Percentiles rank a stretch among this genome's conserved stretches.
phyloP scores from a whole-genome alignment of 164 flowering plant species.

The Saururus chinensis region DNA sequence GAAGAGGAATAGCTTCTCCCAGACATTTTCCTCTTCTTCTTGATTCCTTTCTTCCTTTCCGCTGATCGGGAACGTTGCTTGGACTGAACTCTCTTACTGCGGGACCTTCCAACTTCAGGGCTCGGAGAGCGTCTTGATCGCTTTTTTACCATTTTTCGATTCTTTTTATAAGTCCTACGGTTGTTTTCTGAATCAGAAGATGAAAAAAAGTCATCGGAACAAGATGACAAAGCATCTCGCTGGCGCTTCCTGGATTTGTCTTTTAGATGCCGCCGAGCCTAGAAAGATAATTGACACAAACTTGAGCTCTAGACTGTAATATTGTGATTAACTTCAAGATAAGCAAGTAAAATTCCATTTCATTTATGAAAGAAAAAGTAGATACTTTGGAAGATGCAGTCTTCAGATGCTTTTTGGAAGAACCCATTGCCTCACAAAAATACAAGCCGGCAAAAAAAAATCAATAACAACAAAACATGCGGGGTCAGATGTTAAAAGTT shows the following conservation, averaged over 20 bases:
- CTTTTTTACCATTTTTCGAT: constrained; percentile 31
- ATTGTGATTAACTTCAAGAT: too few relatives aligned
- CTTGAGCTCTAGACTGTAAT: background rate
- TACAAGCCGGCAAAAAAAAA: constrained; percentile 1
- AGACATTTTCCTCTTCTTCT: constrained; percentile 28
- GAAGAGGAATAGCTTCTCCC: constrained; percentile 45
- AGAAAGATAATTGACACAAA: background rate
- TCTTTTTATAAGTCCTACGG: constrained; percentile 18
- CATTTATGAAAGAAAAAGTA: background rate
- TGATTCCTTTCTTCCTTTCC: constrained; percentile 27
- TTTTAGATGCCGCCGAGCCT: constrained; percentile 11
- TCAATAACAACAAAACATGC: background rate
- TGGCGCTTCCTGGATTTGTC: constrained; percentile 51
- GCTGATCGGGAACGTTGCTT: constrained; percentile 20
- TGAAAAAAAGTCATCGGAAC: constrained; percentile 20
- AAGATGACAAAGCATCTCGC: constrained; percentile 28
- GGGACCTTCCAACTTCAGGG: constrained; percentile 16
- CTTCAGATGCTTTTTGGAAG: background rate
- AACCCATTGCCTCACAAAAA: background rate
- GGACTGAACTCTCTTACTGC: constrained; percentile 30
- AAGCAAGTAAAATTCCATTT: background rate
- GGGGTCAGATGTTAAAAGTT: background rate
- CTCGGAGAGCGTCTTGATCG: constrained; percentile 29
- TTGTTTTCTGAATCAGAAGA: constrained; percentile 40
- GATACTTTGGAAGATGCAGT: background rate